Conservation (phyloP, 495 filamentous ascomycete species). For the Talaromyces trachyspermus region DNA sequence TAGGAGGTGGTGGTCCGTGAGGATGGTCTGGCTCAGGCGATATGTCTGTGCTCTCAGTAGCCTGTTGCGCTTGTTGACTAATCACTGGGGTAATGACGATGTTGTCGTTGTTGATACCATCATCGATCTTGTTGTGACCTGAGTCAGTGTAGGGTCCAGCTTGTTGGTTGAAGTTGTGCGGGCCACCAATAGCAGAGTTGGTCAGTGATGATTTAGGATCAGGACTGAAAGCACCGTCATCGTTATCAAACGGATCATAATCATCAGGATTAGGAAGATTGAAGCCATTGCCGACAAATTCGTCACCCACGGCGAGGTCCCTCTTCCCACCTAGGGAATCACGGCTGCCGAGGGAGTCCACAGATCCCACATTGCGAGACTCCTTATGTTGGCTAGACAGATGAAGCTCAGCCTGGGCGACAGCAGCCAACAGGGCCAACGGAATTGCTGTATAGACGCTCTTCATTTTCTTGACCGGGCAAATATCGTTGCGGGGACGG, state of each 20-base stretch:
- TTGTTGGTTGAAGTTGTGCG: constrained; percentile 3
- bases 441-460: constrained; percentile 33
- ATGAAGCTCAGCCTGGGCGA: constrained; percentile 25
- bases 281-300: constrained; percentile 3
- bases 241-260: background rate
- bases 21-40: background rate
- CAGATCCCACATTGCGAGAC: constrained; percentile 1
- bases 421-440: constrained; percentile 31
- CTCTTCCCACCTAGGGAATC: constrained; percentile 3
- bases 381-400: constrained; percentile 8
- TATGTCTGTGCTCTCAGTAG: background rate
- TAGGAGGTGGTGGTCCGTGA: background rate
- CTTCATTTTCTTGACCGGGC: constrained; percentile 26
- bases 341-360: background rate
- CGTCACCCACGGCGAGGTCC: constrained; percentile 1
- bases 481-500: constrained; percentile 10
- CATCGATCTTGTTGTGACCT: constrained; percentile 6
- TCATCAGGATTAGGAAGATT: background rate
- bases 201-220: background rate
- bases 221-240: background rate
- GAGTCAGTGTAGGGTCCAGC: background rate
- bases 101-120: constrained; percentile 8
- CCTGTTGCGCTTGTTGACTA: background rate
- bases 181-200: background rate
- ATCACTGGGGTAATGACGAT: constrained; percentile 6